phyloP scores from a whole-genome alignment of 1,284 basidiomycete species.

The Tilletia caries region DNA sequence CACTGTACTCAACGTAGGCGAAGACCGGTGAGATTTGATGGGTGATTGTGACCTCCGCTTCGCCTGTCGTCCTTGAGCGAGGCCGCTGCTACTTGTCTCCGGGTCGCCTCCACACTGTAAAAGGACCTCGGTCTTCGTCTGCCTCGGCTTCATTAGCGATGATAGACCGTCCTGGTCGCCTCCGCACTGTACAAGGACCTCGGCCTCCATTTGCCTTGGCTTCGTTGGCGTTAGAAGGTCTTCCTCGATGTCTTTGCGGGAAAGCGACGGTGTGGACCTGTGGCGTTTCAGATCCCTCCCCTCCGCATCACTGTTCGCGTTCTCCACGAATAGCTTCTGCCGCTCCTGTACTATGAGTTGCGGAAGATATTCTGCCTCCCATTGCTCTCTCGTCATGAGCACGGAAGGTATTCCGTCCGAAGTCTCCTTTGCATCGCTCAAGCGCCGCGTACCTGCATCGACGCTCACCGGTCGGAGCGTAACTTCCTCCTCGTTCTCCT shows the following conservation, averaged over 20 bases:
- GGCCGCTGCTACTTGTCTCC: neutral
- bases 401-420: neutral
- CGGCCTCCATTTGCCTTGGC: neutral
- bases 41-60: neutral
- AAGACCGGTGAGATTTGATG: constrained; percentile 5
- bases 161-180: too few species aligned
- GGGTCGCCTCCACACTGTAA: neutral
- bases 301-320: neutral
- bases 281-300: neutral
- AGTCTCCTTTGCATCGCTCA: neutral
- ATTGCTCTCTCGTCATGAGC: constrained; percentile 10
- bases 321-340: neutral
- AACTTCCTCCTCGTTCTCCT: too few species aligned
- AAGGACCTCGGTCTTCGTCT: neutral
- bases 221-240: neutral
- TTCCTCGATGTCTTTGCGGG: neutral
- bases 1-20: neutral
- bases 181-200: neutral
- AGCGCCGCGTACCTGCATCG: neutral
- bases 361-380: constrained; percentile 5
- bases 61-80: neutral
- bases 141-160: neutral
- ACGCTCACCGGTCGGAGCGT: neutral
- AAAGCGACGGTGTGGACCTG: neutral
- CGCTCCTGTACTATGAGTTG: neutral